phyloP scores from a whole-genome alignment of 2,329 filamentous ascomycete species.

The Fusarium sp. region DNA sequence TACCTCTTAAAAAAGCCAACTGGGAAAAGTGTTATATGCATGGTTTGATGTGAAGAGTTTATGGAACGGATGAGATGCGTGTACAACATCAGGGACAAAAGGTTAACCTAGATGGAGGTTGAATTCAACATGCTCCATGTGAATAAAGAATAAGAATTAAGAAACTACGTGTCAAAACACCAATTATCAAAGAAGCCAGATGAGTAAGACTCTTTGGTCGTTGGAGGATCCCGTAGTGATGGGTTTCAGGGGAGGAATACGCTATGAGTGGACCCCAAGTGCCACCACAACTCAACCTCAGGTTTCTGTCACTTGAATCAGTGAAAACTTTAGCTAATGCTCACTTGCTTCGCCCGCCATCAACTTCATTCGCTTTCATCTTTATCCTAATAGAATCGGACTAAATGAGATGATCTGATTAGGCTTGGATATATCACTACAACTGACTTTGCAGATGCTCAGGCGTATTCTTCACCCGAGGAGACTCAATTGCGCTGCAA shows the following conservation, averaged over 20 bases:
- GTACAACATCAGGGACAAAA: neutral
- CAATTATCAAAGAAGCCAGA: neutral
- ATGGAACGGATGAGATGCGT: neutral
- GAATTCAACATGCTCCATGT: constrained; percentile 39
- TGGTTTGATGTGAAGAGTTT: constrained; percentile 1
- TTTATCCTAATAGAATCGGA: neutral
- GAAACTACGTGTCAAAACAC: neutral
- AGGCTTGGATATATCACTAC: neutral
- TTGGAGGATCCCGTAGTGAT: neutral
- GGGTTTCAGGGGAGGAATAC: neutral
- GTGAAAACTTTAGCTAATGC: constrained; percentile 4
- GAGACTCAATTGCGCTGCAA: constrained; percentile 30
- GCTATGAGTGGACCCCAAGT: constrained; percentile 5
- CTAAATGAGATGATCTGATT: neutral
- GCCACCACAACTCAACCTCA: constrained; percentile 8
- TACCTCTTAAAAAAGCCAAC: neutral
- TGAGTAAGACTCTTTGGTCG: neutral
- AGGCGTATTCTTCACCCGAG: constrained; percentile 35
- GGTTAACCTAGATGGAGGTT: constrained; percentile 25
- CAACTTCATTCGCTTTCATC: neutral
- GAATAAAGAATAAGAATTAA: neutral
- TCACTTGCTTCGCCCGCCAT: neutral
- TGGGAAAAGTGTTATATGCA: neutral
- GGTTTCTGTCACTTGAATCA: neutral
- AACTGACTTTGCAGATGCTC: constrained; percentile 37